Evolutionary conservation across 2,329 filamentous ascomycete genomes (phyloP).

Genomic region (Beauveria caledonica): DNA sequence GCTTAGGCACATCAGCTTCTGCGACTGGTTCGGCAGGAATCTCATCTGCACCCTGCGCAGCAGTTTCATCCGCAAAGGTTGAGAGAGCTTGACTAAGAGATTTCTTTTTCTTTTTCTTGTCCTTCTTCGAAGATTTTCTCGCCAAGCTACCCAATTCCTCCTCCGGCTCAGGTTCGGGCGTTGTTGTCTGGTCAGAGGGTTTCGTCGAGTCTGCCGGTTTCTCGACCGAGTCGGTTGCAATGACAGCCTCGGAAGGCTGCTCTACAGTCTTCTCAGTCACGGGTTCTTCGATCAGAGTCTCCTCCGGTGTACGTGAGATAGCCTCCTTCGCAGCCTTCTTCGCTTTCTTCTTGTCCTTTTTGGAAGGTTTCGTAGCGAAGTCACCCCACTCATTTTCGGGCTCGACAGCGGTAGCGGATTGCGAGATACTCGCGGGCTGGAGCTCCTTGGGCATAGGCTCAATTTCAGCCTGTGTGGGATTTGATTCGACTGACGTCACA

Average conservation of each 20-base stretch:
- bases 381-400: conserved; percentile 24
- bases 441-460: conserved; percentile 14
- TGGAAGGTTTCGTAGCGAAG: conserved; percentile 21
- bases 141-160: background rate
- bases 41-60: background rate
- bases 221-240: background rate
- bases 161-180: background rate
- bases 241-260: background rate
- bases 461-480: conserved; percentile 13
- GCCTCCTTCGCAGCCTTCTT: conserved; percentile 12
- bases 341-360: conserved; percentile 23
- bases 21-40: background rate
- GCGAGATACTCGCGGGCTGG: conserved; percentile 13
- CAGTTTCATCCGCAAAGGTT: background rate
- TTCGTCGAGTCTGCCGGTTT: background rate
- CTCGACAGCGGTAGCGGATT: conserved; percentile 16
- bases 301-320: background rate
- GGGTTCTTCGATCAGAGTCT: background rate
- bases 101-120: conserved; percentile 26
- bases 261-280: background rate
- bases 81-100: background rate
- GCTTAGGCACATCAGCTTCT: background rate
- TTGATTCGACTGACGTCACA: background rate
- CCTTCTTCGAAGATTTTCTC: conserved; percentile 18
- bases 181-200: background rate